phyloP scores from a whole-genome alignment of 2,329 filamentous ascomycete genomes.

The Dactylonectria macrodidyma region DNA sequence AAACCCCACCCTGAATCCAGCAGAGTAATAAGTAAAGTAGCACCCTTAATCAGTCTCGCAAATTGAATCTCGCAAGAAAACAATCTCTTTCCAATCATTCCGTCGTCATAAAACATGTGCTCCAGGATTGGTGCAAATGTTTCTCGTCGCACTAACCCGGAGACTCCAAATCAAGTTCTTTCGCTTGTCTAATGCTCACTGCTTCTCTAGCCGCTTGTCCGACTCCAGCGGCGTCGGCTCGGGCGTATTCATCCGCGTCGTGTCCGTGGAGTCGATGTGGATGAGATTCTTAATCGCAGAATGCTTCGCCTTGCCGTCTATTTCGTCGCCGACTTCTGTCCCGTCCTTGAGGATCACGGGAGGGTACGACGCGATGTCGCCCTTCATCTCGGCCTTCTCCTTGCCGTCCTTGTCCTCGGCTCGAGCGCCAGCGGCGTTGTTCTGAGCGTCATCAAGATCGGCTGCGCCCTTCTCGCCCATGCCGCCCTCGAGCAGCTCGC shows the following conservation, averaged over 20 bases:
- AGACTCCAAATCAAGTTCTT: not conserved
- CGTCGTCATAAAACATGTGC: not conserved
- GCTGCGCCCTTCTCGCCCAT: slow-evolving; percentile 71
- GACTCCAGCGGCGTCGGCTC: slow-evolving; percentile 50
- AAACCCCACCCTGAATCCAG: not conserved
- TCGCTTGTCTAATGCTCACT: slow-evolving; percentile 12
- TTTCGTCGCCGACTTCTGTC: slow-evolving; percentile 39
- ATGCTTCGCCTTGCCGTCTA: slow-evolving; percentile 35
- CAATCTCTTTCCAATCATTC: slow-evolving; percentile 5
- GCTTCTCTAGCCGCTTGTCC: slow-evolving; percentile 46
- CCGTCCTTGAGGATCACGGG: slow-evolving; percentile 48
- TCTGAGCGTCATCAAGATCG: slow-evolving; percentile 71
- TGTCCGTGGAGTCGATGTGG: slow-evolving; percentile 48
- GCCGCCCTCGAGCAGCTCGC: slow-evolving; percentile 66
- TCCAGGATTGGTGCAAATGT: not conserved
- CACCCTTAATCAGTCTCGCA: not conserved
- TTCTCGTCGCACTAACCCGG: not conserved
- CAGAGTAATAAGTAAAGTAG: no score
- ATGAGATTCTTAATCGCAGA: slow-evolving; percentile 48
- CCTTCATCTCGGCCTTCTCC: slow-evolving; percentile 25
- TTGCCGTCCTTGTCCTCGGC: slow-evolving; percentile 38
- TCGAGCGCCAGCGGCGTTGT: slow-evolving; percentile 66
- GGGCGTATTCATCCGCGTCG: slow-evolving; percentile 50
- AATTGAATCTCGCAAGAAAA: slow-evolving; percentile 12
- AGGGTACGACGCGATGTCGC: slow-evolving; percentile 35